phyloP scores from a whole-genome alignment of 305 asterid species.

The Fraxinus paxiana region DNA sequence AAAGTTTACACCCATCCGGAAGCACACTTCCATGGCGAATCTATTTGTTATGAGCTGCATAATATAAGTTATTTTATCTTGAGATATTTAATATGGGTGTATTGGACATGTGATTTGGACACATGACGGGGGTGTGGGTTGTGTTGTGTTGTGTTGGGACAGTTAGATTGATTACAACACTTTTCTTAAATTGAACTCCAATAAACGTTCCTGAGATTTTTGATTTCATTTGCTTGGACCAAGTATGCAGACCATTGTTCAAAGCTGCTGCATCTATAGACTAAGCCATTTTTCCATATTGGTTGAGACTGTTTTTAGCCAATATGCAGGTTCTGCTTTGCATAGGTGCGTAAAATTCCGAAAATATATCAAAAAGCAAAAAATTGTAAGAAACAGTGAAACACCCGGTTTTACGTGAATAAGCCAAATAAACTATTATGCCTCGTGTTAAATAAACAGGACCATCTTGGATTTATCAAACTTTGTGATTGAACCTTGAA shows the following conservation, averaged over 20 bases:
- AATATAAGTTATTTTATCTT: neutral
- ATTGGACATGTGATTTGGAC: slow-evolving; percentile 13
- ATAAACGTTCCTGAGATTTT: neutral
- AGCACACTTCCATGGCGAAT: slow-evolving; percentile 7
- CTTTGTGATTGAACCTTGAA: neutral
- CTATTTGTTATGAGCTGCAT: slow-evolving; percentile 14
- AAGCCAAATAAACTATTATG: neutral
- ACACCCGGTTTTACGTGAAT: neutral
- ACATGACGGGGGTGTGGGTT: neutral
- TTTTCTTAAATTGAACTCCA: neutral
- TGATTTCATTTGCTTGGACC: neutral
- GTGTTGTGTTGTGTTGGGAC: neutral
- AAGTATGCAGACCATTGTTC: neutral
- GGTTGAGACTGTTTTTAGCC: neutral
- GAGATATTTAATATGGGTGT: neutral
- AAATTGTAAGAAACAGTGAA: neutral
- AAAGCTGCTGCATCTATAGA: neutral
- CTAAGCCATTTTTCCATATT: neutral
- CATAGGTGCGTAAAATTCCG: neutral
- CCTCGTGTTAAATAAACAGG: neutral
- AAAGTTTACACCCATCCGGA: slow-evolving; percentile 13
- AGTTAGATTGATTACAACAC: neutral
- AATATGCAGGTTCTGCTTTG: neutral
- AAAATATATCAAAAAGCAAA: neutral
- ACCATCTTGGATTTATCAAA: neutral